A percentile compares a stretch with the other conserved stretches of the same genome.
Evolutionary conservation across 2,329 filamentous ascomycete genomes (phyloP).

Genomic region (Aspergillus phoenicis): DNA sequence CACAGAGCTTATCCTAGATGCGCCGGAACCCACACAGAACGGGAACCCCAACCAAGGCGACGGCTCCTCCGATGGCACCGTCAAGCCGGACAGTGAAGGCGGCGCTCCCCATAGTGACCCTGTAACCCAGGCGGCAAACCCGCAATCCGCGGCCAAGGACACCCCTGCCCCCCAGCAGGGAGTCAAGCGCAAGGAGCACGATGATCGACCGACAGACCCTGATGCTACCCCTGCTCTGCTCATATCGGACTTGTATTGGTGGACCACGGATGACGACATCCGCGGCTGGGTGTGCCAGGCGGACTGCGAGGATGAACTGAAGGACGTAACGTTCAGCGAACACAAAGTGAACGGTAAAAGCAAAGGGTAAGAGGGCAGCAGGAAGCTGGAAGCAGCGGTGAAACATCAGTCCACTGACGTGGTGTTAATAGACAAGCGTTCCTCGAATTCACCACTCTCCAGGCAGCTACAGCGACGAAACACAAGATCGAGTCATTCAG

Average conservation of each 20-base stretch:
- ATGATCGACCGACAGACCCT: constrained; percentile 59
- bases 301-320: constrained; percentile 80
- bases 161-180: constrained; percentile 54
- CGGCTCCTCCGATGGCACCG: constrained; percentile 21
- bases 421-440: constrained; percentile 66
- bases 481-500: constrained; percentile 72
- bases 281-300: constrained; percentile 81
- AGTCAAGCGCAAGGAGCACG: constrained; percentile 63
- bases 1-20: constrained; percentile 43
- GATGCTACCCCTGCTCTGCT: constrained; percentile 72
- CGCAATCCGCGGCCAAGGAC: constrained; percentile 26
- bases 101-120: constrained; percentile 30
- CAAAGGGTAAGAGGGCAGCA: constrained; percentile 71
- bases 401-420: background rate
- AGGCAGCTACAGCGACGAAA: constrained; percentile 84
- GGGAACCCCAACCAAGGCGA: constrained; percentile 21
- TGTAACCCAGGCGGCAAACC: constrained; percentile 23
- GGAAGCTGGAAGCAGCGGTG: constrained; percentile 27
- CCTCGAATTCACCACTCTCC: constrained; percentile 78
- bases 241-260: constrained; percentile 92
- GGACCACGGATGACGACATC: constrained; percentile 94
- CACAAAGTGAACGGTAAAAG: constrained; percentile 99
- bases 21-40: constrained; percentile 37
- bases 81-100: constrained; percentile 30
- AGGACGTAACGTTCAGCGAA: constrained; percentile 94